Percentiles rank a stretch among this genome's conserved stretches.
Evolutionary conservation across 352 stramenopile genomes (phyloP).

Genomic region (Thalassiosira sp.): DNA sequence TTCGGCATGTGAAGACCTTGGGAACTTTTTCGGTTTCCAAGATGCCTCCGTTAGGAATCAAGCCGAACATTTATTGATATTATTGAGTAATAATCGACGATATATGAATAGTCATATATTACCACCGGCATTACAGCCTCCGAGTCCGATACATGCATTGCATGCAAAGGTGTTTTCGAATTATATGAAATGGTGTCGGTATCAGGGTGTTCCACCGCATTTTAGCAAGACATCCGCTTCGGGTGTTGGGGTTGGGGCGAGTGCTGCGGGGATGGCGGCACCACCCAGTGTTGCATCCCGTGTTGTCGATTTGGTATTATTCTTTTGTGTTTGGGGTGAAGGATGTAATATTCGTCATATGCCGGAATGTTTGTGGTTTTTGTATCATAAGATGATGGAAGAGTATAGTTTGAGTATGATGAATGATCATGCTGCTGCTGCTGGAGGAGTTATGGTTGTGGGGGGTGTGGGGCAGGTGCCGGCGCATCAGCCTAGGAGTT

Average conservation of each 20-base stretch:
- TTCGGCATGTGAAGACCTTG: slow-evolving; percentile 89
- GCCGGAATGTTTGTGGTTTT: slow-evolving; percentile 96
- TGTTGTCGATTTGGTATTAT: slow-evolving; percentile 91
- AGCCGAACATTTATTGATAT: slow-evolving; percentile 95
- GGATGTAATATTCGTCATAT: slow-evolving; percentile 96
- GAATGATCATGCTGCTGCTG: slow-evolving; percentile 78
- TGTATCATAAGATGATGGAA: slow-evolving; percentile 96
- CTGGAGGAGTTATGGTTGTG: slow-evolving; percentile 2
- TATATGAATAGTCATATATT: slow-evolving; percentile 85
- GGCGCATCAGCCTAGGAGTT: slow-evolving; percentile 73
- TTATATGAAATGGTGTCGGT: slow-evolving; percentile 93
- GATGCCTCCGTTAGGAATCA: slow-evolving; percentile 89
- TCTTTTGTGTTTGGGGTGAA: slow-evolving; percentile 99
- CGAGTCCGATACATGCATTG: slow-evolving; percentile 85
- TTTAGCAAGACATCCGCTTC: slow-evolving; percentile 81
- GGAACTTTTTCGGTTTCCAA: slow-evolving; percentile 95
- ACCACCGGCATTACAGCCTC: slow-evolving; percentile 77
- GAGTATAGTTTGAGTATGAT: slow-evolving; percentile 87
- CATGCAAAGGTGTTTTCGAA: slow-evolving; percentile 92
- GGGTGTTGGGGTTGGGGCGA: slow-evolving; percentile 48
- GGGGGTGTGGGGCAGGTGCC: slow-evolving; percentile 31
- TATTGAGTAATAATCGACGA: slow-evolving; percentile 92
- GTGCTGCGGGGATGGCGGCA: slow-evolving; percentile 58
- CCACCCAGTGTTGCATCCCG: slow-evolving; percentile 74
- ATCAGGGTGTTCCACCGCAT: slow-evolving; percentile 87